Conservation (phyloP, 257 asterid genomes). For the Nicotiana noctiflora region DNA sequence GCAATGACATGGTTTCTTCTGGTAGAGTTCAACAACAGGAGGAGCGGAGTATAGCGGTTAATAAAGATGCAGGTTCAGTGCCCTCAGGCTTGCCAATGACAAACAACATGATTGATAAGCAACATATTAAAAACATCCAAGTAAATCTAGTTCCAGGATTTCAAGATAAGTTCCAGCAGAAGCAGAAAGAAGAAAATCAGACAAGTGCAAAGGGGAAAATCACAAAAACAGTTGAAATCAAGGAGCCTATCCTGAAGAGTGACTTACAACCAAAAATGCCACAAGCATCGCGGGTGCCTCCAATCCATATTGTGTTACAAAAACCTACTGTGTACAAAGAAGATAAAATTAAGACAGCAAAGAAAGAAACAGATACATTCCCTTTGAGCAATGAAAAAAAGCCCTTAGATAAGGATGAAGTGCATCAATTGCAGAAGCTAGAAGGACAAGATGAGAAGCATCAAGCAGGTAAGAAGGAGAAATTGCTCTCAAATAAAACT, state of each 20-base stretch:
- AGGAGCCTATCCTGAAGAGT: conserved; percentile 7
- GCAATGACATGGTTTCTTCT: conserved; percentile 15
- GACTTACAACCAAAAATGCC: conserved; percentile 25
- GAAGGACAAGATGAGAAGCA: conserved; percentile 27
- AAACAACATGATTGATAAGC: conserved; percentile 18
- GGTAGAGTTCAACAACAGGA: conserved; percentile 25
- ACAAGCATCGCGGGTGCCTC: conserved; percentile 12
- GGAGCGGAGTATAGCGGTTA: conserved; percentile 13
- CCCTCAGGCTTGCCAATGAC: conserved; percentile 8
- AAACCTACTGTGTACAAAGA: conserved; percentile 12
- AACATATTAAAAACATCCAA: conserved; percentile 19
- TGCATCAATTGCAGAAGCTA: too few species aligned
- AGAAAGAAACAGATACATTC: conserved; percentile 25
- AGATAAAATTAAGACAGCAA: conserved; percentile 22
- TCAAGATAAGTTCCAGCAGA: conserved; percentile 19
- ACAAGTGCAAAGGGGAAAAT: conserved; percentile 19
- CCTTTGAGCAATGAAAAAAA: too few species aligned
- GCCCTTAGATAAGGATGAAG: too few species aligned
- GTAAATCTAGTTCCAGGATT: conserved; percentile 21
- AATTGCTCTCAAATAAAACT: conserved; percentile 36
- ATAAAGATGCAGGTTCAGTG: conserved; percentile 8
- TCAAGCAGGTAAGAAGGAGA: conserved; percentile 29
- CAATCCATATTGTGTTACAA: conserved; percentile 6
- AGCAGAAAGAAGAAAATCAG: conserved; percentile 25
- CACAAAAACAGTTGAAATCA: conserved; percentile 14